A percentile compares a stretch with the other conserved stretches of the same genome.
These are phyloP conservation scores for Phanerochaete carnosa DNA, from an alignment of 768 basidiomycete genomes.

Conservation along the genomic window DNA sequence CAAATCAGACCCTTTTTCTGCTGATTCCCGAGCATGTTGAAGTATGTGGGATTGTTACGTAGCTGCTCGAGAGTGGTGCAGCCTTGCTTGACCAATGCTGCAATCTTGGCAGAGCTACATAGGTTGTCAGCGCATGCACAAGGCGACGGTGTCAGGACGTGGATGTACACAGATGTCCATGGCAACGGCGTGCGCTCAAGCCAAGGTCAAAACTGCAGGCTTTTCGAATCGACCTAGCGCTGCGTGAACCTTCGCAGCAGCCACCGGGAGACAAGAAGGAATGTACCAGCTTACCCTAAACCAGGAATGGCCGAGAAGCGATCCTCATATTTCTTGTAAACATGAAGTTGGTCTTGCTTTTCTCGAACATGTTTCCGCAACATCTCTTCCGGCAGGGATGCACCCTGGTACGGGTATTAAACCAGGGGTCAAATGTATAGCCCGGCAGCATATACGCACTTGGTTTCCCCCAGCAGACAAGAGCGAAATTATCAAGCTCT, in stretches of 20 bases:
- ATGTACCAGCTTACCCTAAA: not conserved
- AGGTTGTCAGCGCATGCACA: not conserved
- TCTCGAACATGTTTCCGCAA: not conserved
- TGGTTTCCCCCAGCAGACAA: not conserved
- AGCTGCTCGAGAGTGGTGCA: not conserved
- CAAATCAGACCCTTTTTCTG: not conserved
- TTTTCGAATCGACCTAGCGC: not conserved
- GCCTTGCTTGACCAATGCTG: not conserved
- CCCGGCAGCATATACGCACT: not conserved
- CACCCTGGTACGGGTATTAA: too few species aligned
- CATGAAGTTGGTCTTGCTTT: not conserved
- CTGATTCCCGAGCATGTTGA: not conserved
- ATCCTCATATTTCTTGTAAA: not conserved
- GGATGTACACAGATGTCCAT: not conserved
- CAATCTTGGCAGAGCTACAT: not conserved
- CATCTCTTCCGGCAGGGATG: not conserved
- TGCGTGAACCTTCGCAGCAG: not conserved
- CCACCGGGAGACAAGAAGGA: not conserved
- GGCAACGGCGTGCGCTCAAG: not conserved
- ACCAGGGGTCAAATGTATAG: too few species aligned
- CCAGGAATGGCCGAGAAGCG: not conserved
- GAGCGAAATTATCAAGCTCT: not conserved
- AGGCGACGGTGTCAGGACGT: too few species aligned
- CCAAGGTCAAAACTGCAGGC: not conserved
- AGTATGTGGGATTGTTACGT: not conserved